Evolutionary conservation across 352 stramenopile genomes (phyloP).

Genomic region (Globisporangium alternatum): DNA sequence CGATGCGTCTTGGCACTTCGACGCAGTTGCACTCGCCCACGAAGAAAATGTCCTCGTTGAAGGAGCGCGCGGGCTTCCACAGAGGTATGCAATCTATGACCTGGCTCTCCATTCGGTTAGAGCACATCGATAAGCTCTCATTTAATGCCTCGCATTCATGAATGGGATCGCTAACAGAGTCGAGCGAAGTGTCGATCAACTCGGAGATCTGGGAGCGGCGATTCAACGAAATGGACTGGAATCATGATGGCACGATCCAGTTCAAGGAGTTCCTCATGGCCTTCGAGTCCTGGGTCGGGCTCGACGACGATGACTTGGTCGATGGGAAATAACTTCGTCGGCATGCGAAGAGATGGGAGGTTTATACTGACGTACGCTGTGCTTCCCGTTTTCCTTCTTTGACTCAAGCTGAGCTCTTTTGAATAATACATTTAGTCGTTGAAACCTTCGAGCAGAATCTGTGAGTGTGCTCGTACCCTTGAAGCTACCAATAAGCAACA

Average conservation of each 20-base stretch:
- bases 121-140: conserved; percentile 2
- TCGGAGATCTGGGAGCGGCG: conserved; percentile 74
- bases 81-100: conserved; percentile 2
- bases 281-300: conserved; percentile 84
- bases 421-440: no score
- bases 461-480: no score
- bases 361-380: no score
- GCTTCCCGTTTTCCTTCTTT: no score
- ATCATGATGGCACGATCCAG: conserved; percentile 81
- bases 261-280: conserved; percentile 90
- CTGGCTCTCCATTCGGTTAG: no score
- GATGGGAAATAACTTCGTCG: conserved; percentile 10
- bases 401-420: no score
- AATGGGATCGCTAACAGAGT: conserved; percentile 12
- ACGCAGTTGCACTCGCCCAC: conserved; percentile 75
- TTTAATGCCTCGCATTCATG: not conserved
- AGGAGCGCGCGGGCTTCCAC: conserved; percentile 16
- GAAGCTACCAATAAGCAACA: no score
- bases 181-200: conserved; percentile 52
- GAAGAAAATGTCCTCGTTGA: conserved; percentile 59
- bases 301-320: conserved; percentile 60
- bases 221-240: conserved; percentile 88
- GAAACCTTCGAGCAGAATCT: no score
- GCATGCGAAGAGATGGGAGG: no score
- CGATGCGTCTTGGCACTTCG: conserved; percentile 51